Evolutionary conservation across 2,329 filamentous ascomycete species (phyloP).

Genomic region (Myriosclerotinia duriaeana): DNA sequence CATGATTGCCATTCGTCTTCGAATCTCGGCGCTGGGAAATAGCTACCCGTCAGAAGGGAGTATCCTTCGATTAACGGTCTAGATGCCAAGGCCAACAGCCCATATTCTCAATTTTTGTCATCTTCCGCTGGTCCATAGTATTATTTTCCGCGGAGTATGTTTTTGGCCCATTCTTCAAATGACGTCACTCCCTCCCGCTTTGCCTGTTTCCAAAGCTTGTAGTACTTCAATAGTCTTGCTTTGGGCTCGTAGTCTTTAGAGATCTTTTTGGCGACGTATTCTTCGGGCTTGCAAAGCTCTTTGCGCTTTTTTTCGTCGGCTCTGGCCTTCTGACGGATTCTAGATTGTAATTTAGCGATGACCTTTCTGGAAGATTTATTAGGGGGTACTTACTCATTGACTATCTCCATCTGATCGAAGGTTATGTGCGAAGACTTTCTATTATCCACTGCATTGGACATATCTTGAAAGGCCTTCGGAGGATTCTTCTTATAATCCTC

Average conservation of each 20-base stretch:
- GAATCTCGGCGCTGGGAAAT: not conserved
- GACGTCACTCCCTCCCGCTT: not conserved
- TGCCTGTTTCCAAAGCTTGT: not conserved
- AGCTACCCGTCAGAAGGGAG: not conserved
- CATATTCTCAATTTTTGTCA: too few species aligned
- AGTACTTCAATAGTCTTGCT: not conserved
- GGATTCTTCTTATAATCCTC: not conserved
- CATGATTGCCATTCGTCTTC: not conserved
- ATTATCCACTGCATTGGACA: not conserved
- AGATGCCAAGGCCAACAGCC: not conserved
- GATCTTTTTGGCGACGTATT: not conserved
- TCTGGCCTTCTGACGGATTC: not conserved
- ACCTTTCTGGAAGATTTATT: too few species aligned
- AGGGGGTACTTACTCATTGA: not conserved
- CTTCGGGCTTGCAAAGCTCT: not conserved
- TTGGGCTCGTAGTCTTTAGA: not conserved
- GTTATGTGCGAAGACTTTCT: not conserved
- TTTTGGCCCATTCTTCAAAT: not conserved
- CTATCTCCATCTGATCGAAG: not conserved
- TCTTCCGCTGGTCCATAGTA: not conserved
- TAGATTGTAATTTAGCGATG: not conserved
- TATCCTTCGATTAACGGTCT: too few species aligned
- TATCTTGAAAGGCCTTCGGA: not conserved
- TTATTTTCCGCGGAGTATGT: not conserved
- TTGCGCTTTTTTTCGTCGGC: not conserved